phyloP scores from a whole-genome alignment of 148 eudicot genomes.

The Rhododendron mucronatum region DNA sequence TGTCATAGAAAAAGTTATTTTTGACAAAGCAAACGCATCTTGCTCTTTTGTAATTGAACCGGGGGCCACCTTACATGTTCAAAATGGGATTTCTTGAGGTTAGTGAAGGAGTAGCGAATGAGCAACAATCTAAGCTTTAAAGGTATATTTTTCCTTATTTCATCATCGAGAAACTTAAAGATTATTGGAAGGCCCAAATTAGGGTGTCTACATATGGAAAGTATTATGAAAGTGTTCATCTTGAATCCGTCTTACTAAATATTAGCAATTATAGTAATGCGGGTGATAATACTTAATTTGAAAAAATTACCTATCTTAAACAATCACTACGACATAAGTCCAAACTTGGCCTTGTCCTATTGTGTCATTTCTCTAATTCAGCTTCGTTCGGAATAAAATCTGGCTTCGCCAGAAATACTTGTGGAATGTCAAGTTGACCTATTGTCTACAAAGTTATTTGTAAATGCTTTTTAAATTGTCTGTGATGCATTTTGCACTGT shows the following conservation, averaged over 20 bases:
- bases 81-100: too few species aligned
- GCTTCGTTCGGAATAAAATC: background rate
- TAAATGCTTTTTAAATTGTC: background rate
- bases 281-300: background rate
- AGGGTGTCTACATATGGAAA: background rate
- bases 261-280: background rate
- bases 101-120: too few species aligned
- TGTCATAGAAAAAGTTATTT: too few species aligned
- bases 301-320: background rate
- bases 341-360: background rate
- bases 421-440: background rate
- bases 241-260: background rate
- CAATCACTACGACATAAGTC: background rate
- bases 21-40: too few species aligned
- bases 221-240: background rate
- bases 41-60: too few species aligned
- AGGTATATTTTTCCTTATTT: too few species aligned
- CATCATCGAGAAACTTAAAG: too few species aligned
- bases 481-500: background rate
- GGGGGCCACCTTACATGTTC: too few species aligned
- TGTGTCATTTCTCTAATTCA: background rate
- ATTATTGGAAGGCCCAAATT: too few species aligned
- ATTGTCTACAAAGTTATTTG: background rate
- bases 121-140: too few species aligned
- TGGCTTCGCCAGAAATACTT: background rate